Base-by-base conservation (phyloP, 495 filamentous ascomycete genomes). In the Astrothelium subdiscretum region DNA sequence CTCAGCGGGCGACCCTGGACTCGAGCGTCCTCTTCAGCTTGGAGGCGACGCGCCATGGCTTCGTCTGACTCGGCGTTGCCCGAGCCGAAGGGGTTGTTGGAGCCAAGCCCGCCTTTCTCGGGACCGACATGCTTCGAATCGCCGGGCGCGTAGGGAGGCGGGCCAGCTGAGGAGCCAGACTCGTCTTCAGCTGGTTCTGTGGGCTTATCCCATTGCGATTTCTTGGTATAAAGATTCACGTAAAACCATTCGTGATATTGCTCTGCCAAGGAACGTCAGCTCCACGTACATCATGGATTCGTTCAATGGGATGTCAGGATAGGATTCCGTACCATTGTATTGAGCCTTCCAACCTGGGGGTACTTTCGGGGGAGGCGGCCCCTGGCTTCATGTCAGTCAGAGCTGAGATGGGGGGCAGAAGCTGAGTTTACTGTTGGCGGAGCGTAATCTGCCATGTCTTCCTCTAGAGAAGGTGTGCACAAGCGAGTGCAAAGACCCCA, bases 291-390 rank as follows among this genome's bases (percentile, higher is more conserved):
- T 18, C 40, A 18, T 43, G 18, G 26, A 44, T 24, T 3, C 54
- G 43, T 54, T 57, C 8, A 51, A 48, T 57, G 57, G 48, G 5
- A 10, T 29, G 6, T 59, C 40, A 35, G 48, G 31, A 64, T 48
- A 12, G 44, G 26, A 48, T 13, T 0, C 59, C 82, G 65, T 71
- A 91, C 89, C 87, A 90, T 87, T 90, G 83, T 81, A 95, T 51
- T 88, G 83, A 10, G 85, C 86, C 68, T 87, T 86, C 90, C 91
- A 97, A 62, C 92, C 92, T 69, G 88, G 86, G 0, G 92, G 94
- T 1, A 96, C 87, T 64, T 83, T 83, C 26, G 91, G 92, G 10
- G 94, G 91, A 38, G 91, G 91, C 58, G 92, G 92, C 5, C 89
- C 89, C 69, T 72, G 52, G 18, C 12, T 13, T 24, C 13, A 20